phyloP scores from a whole-genome alignment of 345 rosid species.

The Kandelia obovata region DNA sequence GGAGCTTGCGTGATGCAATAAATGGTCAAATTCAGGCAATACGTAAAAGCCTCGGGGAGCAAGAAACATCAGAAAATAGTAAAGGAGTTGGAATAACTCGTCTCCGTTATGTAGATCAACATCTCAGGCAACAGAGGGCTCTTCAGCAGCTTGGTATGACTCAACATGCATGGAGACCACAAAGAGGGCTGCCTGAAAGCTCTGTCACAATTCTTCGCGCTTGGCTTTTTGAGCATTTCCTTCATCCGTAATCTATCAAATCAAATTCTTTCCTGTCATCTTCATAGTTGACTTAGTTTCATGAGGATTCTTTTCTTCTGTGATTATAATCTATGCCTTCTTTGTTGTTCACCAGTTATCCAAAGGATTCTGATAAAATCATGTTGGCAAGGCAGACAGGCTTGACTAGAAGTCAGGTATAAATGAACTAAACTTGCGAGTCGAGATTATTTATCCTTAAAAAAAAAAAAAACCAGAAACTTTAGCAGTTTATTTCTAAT shows the following conservation, averaged over 20 bases:
- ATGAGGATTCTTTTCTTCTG: neutral
- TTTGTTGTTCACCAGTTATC: constrained; percentile 54
- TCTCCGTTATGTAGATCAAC: constrained; percentile 77
- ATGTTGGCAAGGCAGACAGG: constrained; percentile 94
- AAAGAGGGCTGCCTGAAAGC: constrained; percentile 94
- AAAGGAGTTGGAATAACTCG: constrained; percentile 66
- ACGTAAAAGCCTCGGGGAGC: constrained; percentile 74
- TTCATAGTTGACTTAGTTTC: neutral
- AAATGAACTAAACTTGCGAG: too few species aligned
- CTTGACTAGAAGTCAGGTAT: constrained; percentile 87
- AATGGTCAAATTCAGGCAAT: constrained; percentile 53
- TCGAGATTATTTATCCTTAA: too few species aligned
- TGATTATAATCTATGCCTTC: constrained; percentile 4
- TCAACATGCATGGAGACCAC: constrained; percentile 95
- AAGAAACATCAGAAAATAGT: constrained; percentile 49
- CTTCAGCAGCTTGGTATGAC: constrained; percentile 91
- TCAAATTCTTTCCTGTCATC: neutral
- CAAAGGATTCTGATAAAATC: constrained; percentile 83
- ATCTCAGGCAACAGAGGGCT: constrained; percentile 82
- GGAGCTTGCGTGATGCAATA: constrained; percentile 75
- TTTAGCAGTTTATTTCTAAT: too few species aligned
- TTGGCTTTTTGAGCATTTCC: constrained; percentile 99
- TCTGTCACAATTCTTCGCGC: constrained; percentile 91
- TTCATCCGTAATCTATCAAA: constrained; percentile 68
- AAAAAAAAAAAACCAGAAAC: too few species aligned